phyloP scores from a whole-genome alignment of 1,284 basidiomycete genomes.

The Microbotryum saponariae region DNA sequence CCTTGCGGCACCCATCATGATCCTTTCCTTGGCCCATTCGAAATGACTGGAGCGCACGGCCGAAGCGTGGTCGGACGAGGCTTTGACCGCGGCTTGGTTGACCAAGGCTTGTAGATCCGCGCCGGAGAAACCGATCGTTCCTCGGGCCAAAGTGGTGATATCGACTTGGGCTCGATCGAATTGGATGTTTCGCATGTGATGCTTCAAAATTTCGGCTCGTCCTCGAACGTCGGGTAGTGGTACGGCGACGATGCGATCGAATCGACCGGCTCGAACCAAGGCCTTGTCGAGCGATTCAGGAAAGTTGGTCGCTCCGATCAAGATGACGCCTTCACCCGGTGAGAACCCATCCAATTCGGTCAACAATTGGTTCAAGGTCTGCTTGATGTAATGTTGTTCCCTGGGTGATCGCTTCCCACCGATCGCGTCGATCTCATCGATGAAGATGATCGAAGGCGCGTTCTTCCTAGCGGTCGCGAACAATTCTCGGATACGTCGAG shows the following conservation, averaged over 20 bases:
- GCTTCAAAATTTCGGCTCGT: conserved; percentile 76
- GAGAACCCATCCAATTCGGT: conserved; percentile 93
- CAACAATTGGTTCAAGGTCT: conserved; percentile 84
- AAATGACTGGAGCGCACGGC: conserved; percentile 72
- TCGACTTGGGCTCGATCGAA: conserved; percentile 62
- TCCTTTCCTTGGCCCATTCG: conserved; percentile 86
- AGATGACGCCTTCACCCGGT: conserved; percentile 81
- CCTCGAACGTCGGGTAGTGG: conserved; percentile 75
- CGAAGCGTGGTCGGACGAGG: conserved; percentile 67
- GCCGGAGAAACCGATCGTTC: conserved; percentile 87
- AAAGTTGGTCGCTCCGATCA: conserved; percentile 92
- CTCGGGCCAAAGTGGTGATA: conserved; percentile 73
- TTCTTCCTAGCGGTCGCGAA: conserved; percentile 92
- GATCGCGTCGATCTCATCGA: conserved; percentile 86
- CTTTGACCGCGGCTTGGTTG: conserved; percentile 73
- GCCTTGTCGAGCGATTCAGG: conserved; percentile 77
- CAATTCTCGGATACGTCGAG: conserved; percentile 90
- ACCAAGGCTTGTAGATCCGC: conserved; percentile 33
- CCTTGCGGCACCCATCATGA: conserved; percentile 88
- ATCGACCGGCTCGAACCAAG: conserved; percentile 83
- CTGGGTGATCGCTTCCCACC: conserved; percentile 81
- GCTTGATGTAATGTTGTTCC: conserved; percentile 45
- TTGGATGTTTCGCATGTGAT: conserved; percentile 75
- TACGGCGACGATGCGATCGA: conserved; percentile 83
- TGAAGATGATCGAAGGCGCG: conserved; percentile 90